phyloP scores from a whole-genome alignment of 1,284 basidiomycete species.

The Sporisorium iseilematis-ciliati region DNA sequence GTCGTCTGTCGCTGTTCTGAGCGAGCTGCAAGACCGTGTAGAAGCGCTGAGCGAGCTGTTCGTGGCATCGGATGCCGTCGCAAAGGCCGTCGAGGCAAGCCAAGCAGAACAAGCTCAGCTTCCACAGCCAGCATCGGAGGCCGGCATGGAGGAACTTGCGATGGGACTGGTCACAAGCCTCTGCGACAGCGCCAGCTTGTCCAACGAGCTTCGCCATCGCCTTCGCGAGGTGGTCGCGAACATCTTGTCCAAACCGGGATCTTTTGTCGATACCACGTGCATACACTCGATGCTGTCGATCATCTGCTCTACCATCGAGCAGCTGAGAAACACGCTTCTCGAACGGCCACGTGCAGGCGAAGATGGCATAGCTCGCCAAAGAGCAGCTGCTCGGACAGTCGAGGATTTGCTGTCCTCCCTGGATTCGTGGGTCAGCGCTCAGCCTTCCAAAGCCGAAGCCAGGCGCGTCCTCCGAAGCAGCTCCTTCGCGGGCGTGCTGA shows the following conservation, averaged over 20 bases:
- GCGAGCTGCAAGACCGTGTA: slow-evolving; percentile 32
- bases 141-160: slow-evolving; percentile 35
- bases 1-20: slow-evolving; percentile 32
- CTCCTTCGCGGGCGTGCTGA: slow-evolving; percentile 29
- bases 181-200: slow-evolving; percentile 22
- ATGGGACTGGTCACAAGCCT: slow-evolving; percentile 25
- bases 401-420: slow-evolving; percentile 32
- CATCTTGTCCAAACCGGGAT: slow-evolving; percentile 25
- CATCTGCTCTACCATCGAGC: slow-evolving; percentile 47
- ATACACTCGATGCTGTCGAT: slow-evolving; percentile 34
- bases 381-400: slow-evolving; percentile 18
- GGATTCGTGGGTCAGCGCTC: slow-evolving; percentile 27
- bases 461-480: slow-evolving; percentile 9
- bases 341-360: slow-evolving; percentile 8
- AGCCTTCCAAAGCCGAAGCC: slow-evolving; percentile 6
- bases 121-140: slow-evolving; percentile 25
- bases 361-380: slow-evolving; percentile 6
- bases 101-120: slow-evolving; percentile 2
- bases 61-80: slow-evolving; percentile 26
- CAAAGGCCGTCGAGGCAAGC: slow-evolving; percentile 5
- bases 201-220: slow-evolving; percentile 21
- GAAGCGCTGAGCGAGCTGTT: slow-evolving; percentile 47
- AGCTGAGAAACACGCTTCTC: slow-evolving; percentile 33
- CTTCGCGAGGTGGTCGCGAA: slow-evolving; percentile 15
- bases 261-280: slow-evolving; percentile 25